Base-by-base conservation (phyloP, 495 filamentous ascomycete genomes). In the Lophiotrema nucula region DNA sequence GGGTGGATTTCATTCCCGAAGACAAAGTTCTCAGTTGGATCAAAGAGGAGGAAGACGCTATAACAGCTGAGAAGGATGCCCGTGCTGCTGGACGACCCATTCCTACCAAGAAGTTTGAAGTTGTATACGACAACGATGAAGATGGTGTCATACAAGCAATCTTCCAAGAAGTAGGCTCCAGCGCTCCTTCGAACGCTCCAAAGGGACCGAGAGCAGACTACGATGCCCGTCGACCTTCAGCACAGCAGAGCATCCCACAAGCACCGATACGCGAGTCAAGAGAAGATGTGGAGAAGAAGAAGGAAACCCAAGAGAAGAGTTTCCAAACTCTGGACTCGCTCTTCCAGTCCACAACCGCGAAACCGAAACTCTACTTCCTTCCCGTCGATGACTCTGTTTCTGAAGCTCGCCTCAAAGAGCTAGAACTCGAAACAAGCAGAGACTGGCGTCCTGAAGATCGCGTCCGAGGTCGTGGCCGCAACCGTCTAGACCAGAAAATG, bases 1-100 rank as follows among this genome's bases (percentile, higher is more conserved):
- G 87, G 81, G 89, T 87, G 3, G 93, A 98, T 62, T 98, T 95
- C 68, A 80, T 97, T 4, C 93, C 93, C 0, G 82, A 88, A 51
- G 82, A 89, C 22, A 80, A 81, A 54, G 74, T 95, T 12, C 65
- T 73, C 21, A 80, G 86, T 39, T 98, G 92, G 92, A 82, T 95
- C 47, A 74, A 79, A 10, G 77, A 69, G 8, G 90, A 96, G 69
- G 73, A 85, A 69, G 67, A 75, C 12, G 76, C 79, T 11, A 55
- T 59, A n/a, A 21, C 21, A 2, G 41, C 46, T 10, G 53, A 63
- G 27, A 56, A 65, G 18, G 65, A 46, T 0, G 56, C 54, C 11
- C 41, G 56, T 11, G 52, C 16, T 3, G 69, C 73, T 10, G 67
- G 73, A 31, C 67, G 77, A 27, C 71, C 82, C 4, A 73, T 76